Base-by-base conservation (phyloP, 1,139 yeast genomes). In the Lodderomyces parapsilosis region DNA sequence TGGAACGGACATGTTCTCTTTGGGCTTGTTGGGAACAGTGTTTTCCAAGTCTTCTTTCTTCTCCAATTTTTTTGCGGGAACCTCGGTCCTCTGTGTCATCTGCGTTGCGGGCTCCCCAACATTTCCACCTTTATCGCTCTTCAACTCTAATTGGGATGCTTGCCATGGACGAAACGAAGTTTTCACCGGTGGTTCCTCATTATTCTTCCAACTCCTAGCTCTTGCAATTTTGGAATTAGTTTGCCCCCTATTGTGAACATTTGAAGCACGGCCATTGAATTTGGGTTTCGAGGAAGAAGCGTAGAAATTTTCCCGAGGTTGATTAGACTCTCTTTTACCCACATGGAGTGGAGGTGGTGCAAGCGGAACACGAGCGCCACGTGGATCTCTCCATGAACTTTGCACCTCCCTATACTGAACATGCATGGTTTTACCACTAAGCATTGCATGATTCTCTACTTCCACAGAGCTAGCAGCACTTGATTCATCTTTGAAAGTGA, bases 381-480 rank as follows among this genome's bases (percentile, higher is more conserved):
- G 38, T n/a, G 45, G 1, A 25, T 22, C 24, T 19, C 34, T 27
- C 17, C 28, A 22, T 9, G 41, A 38, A 2, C 36, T 40, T 50
- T 79, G 79, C 49, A 79, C 63, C 59, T 86, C 94, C 47, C 86
- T 76, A 57, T 84, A 87, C 60, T 86, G 94, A 36, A 88, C 96
- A 63, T 86, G 93, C 72, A 88, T 84, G 4, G 93, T 84, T 60
- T 78, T 83, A 43, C 79, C 81, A 55, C 79, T 66, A 55, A 88
- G 80, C 62, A 83, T 76, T 1, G 94, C 75, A 62, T 87, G 96
- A 56, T 88, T 87, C 58, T 87, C 95, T 45, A 81, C 73, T 57
- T 85, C 93, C 43, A 86, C 86, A 1, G 96, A 93, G 34, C 86
- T 74, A 1, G 93, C 91, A 3, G 95, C 93, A 34, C 90, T 80